These are phyloP conservation scores for Pisolithus microcarpus DNA, from an alignment of 768 basidiomycete genomes.

Conservation along the genomic window DNA sequence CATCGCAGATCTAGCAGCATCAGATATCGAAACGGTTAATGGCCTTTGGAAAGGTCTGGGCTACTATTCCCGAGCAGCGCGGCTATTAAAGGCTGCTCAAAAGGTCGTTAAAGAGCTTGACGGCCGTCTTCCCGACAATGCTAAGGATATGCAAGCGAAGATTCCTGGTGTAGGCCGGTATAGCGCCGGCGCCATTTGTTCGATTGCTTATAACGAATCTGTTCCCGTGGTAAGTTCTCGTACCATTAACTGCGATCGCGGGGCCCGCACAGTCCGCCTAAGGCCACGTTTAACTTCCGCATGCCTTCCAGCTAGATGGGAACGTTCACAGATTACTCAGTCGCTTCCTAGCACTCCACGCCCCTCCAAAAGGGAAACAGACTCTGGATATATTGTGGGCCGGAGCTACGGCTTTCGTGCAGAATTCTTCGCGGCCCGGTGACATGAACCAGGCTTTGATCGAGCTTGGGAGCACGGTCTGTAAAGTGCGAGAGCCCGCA, in stretches of 20 bases:
- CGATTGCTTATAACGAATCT: slow-evolving; percentile 81
- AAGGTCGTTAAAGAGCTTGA: slow-evolving; percentile 59
- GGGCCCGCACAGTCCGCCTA: neutral
- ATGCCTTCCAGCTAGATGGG: slow-evolving; percentile 63
- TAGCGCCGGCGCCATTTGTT: slow-evolving; percentile 78
- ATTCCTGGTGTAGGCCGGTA: slow-evolving; percentile 88
- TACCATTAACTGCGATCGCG: neutral
- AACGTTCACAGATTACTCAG: slow-evolving; percentile 85
- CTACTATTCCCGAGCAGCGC: slow-evolving; percentile 81
- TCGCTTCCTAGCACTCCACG: slow-evolving; percentile 75
- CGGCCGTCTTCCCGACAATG: slow-evolving; percentile 74
- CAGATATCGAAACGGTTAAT: slow-evolving; percentile 81
- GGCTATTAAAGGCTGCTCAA: slow-evolving; percentile 77
- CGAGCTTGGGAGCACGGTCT: slow-evolving; percentile 90
- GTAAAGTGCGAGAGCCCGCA: slow-evolving; percentile 74
- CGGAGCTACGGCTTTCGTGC: slow-evolving; percentile 64
- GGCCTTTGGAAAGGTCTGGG: slow-evolving; percentile 87
- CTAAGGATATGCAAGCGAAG: slow-evolving; percentile 70
- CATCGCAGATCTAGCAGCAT: slow-evolving; percentile 60
- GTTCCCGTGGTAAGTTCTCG: slow-evolving; percentile 68
- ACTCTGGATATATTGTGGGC: slow-evolving; percentile 81
- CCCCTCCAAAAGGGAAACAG: slow-evolving; percentile 70
- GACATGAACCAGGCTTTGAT: slow-evolving; percentile 92
- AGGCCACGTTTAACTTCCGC: neutral
- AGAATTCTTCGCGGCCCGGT: slow-evolving; percentile 50